Base-by-base conservation (phyloP, 257 asterid species). In the Solanum neorickii region DNA sequence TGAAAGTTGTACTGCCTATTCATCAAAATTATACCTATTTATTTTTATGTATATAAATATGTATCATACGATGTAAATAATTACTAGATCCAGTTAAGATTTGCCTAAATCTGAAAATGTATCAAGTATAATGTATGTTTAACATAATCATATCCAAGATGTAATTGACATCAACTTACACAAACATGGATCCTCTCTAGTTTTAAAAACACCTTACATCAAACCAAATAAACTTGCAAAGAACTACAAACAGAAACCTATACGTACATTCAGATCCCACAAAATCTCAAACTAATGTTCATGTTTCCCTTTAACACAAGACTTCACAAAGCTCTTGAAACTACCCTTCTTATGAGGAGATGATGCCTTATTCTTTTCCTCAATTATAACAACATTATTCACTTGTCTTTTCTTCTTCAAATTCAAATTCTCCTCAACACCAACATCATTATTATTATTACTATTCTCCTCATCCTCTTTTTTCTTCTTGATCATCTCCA, bases 311-410 rank as follows among this genome's bases (percentile, higher is more conserved):
- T 87, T 47, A 14, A 92, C 94, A 56, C 95, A 93, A 3, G 95
- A 89, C 83, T 88, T 91, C 0, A 95, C 91, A 31, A 93, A 87
- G 21, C 91, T 88, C 89, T 91, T 92, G 69, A 95, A 56, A 9
- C 89, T 88, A 8, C 88, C 87, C 86, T 92, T 94, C 62, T 85
- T 92, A 2, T 88, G 89, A 2, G 90, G 89, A 2, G 90, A 8
- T 1, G 89, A 10, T 1, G 91, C 23, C 82, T 85, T 88, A 41
- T 89, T 86, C 62, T 89, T 72, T 3, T 74, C 83, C 3, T 91
- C 83, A 5, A 46, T 3, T 1, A 21, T 69, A 75, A 56, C 6
- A 80, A 65, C 6, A n/a, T n/a, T 76, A 21, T 23, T 41, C 15
- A 12, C 88, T 92, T 46, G 85, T 88, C 74, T 86, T 87, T 66